A percentile compares a stretch with the other conserved stretches of the same genome.
Evolutionary conservation across 176 grass and related monocot species (phyloP).

Genomic region (Carex kokanica): DNA sequence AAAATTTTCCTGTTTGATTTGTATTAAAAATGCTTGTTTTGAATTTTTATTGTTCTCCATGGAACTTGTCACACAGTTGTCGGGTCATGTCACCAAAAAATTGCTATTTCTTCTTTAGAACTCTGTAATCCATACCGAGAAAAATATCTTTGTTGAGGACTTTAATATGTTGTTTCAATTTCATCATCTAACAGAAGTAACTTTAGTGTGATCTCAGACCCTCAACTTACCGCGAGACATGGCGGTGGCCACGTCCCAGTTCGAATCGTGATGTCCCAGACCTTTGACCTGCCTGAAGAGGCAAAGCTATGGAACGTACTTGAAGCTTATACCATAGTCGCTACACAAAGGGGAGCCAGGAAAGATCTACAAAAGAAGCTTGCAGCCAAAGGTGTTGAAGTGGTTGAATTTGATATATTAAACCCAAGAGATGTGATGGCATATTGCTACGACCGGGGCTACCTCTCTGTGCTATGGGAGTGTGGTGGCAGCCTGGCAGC

Average conservation of each 20-base stretch:
- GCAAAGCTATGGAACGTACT: conserved; percentile 83
- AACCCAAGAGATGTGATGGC: conserved; percentile 89
- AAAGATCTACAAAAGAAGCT: conserved; percentile 90
- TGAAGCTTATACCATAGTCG: conserved; percentile 91
- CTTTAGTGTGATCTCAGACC: conserved; percentile 64
- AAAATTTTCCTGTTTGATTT: not conserved
- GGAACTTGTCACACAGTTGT: not conserved
- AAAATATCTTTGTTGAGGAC: not conserved
- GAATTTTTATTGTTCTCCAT: not conserved
- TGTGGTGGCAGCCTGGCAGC: conserved; percentile 81
- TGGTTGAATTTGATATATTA: conserved; percentile 95
- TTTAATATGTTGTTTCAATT: not conserved
- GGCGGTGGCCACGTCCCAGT: conserved; percentile 71
- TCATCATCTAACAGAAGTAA: conserved; percentile 29
- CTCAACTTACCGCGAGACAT: conserved; percentile 87
- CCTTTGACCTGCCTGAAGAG: conserved; percentile 78
- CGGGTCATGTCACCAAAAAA: not conserved
- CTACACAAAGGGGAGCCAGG: conserved; percentile 79
- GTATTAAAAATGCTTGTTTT: not conserved
- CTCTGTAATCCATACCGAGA: not conserved
- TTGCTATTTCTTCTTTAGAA: not conserved
- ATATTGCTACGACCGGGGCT: conserved; percentile 89
- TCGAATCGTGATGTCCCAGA: conserved; percentile 86
- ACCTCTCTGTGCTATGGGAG: conserved; percentile 90
- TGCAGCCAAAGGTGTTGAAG: conserved; percentile 85